Conservation (phyloP, 495 filamentous ascomycete genomes). For the Aspergillus incahuasiensis region DNA sequence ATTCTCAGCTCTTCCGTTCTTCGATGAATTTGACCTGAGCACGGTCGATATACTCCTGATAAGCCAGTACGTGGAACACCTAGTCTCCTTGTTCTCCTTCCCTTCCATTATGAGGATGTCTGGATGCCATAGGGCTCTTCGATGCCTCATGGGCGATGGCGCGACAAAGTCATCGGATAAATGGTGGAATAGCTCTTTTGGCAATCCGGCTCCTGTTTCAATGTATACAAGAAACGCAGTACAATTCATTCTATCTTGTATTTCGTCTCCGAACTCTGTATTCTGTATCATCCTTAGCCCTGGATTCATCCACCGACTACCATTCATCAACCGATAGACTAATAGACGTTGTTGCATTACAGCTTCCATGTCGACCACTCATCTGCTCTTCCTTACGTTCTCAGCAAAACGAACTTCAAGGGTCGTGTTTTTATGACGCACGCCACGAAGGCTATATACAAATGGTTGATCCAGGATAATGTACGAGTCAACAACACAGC, state of each 20-base stretch:
- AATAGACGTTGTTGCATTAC: conserved; percentile 18
- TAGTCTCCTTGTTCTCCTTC: conserved; percentile 14
- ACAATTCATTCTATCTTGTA: conserved; percentile 23
- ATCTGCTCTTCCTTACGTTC: conserved; percentile 90
- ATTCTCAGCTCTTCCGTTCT: conserved; percentile 88
- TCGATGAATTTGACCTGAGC: conserved; percentile 96
- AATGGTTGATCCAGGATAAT: conserved; percentile 96
- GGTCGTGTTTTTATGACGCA: conserved; percentile 99
- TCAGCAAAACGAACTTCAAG: conserved; percentile 95
- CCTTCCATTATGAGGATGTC: background rate
- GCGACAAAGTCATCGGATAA: background rate
- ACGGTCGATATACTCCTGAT: conserved; percentile 95
- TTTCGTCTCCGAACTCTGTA: conserved; percentile 19
- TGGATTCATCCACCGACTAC: background rate
- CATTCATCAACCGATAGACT: conserved; percentile 16
- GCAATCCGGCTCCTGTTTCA: conserved; percentile 9
- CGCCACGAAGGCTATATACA: conserved; percentile 98
- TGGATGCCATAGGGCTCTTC: conserved; percentile 7
- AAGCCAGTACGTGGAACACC: conserved; percentile 75
- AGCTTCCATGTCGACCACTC: conserved; percentile 99
- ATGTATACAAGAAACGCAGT: conserved; percentile 35
- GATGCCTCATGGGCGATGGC: conserved; percentile 5
- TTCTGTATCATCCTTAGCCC: conserved; percentile 14
- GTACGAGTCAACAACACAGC: conserved; percentile 82
- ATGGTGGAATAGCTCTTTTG: conserved; percentile 9